Percentiles rank a stretch among this genome's conserved stretches.
Conservation (phyloP, 164 flowering plant genomes). For the Nymphaea colorata region DNA sequence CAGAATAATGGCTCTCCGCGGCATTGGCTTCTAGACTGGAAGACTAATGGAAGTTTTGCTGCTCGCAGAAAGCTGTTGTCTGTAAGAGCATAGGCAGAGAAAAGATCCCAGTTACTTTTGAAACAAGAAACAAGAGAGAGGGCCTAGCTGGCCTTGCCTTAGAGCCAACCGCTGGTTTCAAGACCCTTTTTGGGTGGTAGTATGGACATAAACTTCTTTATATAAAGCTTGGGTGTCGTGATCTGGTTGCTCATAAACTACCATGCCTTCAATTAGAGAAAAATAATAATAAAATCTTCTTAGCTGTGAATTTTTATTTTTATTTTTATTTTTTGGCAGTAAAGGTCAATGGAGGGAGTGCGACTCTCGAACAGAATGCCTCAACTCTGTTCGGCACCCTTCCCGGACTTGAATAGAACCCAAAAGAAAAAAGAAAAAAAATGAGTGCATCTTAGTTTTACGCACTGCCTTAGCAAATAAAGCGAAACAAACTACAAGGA, state of each 20-base stretch:
- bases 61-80: not conserved
- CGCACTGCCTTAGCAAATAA: too few species aligned
- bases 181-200: not conserved
- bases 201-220: too few species aligned
- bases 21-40: conserved; percentile 18
- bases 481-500: too few species aligned
- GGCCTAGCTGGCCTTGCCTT: not conserved
- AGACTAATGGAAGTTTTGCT: not conserved
- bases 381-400: too few species aligned
- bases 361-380: too few species aligned
- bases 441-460: too few species aligned
- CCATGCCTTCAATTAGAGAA: not conserved
- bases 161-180: not conserved
- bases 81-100: too few species aligned
- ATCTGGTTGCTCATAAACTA: not conserved
- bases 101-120: not conserved
- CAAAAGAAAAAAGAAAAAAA: too few species aligned
- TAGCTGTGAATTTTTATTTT: not conserved
- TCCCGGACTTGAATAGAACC: too few species aligned
- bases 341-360: not conserved
- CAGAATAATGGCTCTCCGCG: conserved; percentile 30
- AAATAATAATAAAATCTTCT: not conserved
- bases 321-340: not conserved
- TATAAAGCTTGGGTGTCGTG: not conserved
- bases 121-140: not conserved